These are phyloP conservation scores for Cucurbitaria berberidis DNA, from an alignment of 2,329 filamentous ascomycete genomes.

Conservation along the genomic window DNA sequence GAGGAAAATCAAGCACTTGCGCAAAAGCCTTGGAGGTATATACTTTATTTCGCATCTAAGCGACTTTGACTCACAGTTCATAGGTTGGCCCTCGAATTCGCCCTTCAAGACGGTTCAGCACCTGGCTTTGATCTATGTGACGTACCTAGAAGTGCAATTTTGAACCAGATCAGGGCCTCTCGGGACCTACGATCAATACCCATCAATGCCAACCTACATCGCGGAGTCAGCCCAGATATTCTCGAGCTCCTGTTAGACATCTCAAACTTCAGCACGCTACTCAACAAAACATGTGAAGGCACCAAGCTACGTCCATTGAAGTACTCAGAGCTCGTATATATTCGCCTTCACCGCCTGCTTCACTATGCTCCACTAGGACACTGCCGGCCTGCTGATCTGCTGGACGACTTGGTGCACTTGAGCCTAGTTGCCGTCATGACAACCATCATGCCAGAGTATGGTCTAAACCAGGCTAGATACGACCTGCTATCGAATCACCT, in stretches of 20 bases:
- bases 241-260: neutral
- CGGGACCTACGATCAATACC: neutral
- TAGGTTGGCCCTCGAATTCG: conserved; percentile 13
- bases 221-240: neutral
- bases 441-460: conserved; percentile 13
- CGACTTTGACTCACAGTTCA: neutral
- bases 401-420: conserved; percentile 11
- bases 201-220: neutral
- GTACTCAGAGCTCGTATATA: conserved; percentile 8
- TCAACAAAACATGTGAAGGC: neutral
- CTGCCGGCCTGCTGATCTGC: neutral
- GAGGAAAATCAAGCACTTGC: conserved; percentile 10
- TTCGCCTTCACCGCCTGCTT: conserved; percentile 3
- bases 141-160: neutral
- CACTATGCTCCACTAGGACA: conserved; percentile 5
- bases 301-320: conserved; percentile 6
- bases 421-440: conserved; percentile 12
- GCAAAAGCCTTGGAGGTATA: conserved; percentile 12
- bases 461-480: conserved; percentile 4
- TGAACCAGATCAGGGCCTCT: neutral
- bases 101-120: conserved; percentile 5
- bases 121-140: conserved; percentile 3
- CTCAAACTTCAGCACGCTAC: neutral
- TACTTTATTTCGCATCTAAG: neutral
- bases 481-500: conserved; percentile 2